Base-by-base conservation (phyloP, 495 filamentous ascomycete species). In the Polyplosphaeria fusca region DNA sequence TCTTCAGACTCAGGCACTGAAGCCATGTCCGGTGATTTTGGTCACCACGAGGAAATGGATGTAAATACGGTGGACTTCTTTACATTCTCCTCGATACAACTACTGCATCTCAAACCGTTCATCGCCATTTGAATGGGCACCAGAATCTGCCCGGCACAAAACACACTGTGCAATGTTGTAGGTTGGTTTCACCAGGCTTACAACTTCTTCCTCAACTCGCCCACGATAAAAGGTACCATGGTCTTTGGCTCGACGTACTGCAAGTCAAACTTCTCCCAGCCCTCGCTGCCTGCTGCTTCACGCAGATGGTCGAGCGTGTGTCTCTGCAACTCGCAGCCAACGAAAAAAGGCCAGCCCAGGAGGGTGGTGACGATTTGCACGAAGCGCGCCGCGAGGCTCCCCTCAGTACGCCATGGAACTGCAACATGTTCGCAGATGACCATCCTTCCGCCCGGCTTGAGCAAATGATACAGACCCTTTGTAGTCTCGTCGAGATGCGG, bases 381-480 rank as follows among this genome's bases (percentile, higher is more conserved):
- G 12, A 64, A 4, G 16, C 65, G 16, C 18, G 58, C 65, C 13
- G 61, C 16, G 2, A 67, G 13, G 14, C 49, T 55, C 0, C 70
- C 69, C 26, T 56, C 52, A 0, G 40, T 46, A 9, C 52, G 26
- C 63, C 69, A 70, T 1, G 65, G 59, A 49, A 72, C 74, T 12
- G 35, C 52, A 3, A 73, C 62, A 58, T 76, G 73, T 49, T 76
- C 73, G 30, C 63, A 71, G 5, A 76, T 63, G 20, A 76, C 43
- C 63, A 75, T 62, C 35, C 67, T 39, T 0, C 73, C 73, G 4
- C 73, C 72, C 1, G 73, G 73, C 53, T 73, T 74, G 43, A 76
- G 42, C 16, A 70, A 50, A 4, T 25, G 30, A 44, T 74, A 74
- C 27, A 76, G 53, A 0, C 46, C 56, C 16, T 58, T 47, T 4